Conservation (phyloP, 2,329 filamentous ascomycete genomes). For the Fusarium sp. region DNA sequence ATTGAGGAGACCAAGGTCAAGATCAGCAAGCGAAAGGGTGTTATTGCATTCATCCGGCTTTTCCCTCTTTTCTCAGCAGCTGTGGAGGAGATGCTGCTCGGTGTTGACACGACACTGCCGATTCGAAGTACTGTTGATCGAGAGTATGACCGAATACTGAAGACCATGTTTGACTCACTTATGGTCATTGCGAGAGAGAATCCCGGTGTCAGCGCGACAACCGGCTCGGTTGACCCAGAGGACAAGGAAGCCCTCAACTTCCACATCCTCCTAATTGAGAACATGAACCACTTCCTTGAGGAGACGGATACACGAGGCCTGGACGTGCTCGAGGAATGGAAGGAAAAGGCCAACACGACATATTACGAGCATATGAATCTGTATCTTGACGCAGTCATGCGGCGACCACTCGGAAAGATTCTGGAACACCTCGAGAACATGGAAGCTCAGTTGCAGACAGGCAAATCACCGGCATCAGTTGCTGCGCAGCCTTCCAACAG, state of each 20-base stretch:
- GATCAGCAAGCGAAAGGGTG: conserved; percentile 96
- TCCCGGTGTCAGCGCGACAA: conserved; percentile 57
- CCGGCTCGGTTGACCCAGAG: conserved; percentile 67
- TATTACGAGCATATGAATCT: conserved; percentile 86
- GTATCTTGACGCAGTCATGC: conserved; percentile 88
- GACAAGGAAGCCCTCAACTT: conserved; percentile 98
- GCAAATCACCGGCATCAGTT: conserved; percentile 69
- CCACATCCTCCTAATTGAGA: conserved; percentile 96
- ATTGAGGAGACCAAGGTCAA: conserved; percentile 99
- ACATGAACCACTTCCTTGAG: conserved; percentile 97
- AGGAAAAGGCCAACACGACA: conserved; percentile 77
- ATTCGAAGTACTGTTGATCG: conserved; percentile 82
- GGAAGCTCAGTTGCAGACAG: conserved; percentile 72
- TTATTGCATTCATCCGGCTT: conserved; percentile 92
- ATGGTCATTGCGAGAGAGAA: conserved; percentile 88
- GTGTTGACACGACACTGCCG: conserved; percentile 62
- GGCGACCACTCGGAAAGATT: conserved; percentile 86
- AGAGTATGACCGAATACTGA: conserved; percentile 88
- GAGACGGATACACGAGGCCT: conserved; percentile 82
- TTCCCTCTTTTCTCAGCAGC: conserved; percentile 87
- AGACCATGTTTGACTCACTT: conserved; percentile 95
- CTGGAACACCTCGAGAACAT: conserved; percentile 92
- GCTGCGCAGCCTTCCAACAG: conserved; percentile 84
- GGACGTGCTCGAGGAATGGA: conserved; percentile 83
- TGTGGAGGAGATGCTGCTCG: conserved; percentile 82